A percentile compares a stretch with the other conserved stretches of the same genome.
Evolutionary conservation across 2,329 filamentous ascomycete species (phyloP).

Genomic region (Arthrinium phaeospermum): DNA sequence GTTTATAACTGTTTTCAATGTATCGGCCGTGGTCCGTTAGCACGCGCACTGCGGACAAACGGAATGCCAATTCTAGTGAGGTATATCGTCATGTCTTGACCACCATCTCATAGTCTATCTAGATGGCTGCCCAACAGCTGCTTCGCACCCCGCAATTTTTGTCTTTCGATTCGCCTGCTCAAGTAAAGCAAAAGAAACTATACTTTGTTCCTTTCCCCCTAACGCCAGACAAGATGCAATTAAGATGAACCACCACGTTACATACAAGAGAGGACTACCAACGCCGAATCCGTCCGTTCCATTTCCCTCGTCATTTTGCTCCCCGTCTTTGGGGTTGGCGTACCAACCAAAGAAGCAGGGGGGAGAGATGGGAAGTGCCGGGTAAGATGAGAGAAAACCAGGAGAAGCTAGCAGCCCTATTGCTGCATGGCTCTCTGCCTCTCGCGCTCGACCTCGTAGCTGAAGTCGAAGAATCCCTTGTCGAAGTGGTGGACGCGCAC

Average conservation of each 20-base stretch:
- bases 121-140: conserved; percentile 15
- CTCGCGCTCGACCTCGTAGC: conserved; percentile 98
- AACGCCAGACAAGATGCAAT: conserved; percentile 22
- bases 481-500: conserved; percentile 98
- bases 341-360: background rate
- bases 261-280: conserved; percentile 20
- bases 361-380: conserved; percentile 6
- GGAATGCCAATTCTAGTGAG: conserved; percentile 1
- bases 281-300: conserved; percentile 19
- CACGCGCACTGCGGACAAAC: background rate
- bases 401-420: conserved; percentile 12
- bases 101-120: conserved; percentile 15
- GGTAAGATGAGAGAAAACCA: conserved; percentile 16
- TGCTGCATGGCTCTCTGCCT: conserved; percentile 50
- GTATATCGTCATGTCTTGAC: conserved; percentile 13
- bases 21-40: background rate
- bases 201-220: conserved; percentile 20
- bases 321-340: background rate
- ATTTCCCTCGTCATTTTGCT: conserved; percentile 2
- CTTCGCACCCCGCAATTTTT: conserved; percentile 13
- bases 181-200: conserved; percentile 19
- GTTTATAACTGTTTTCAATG: background rate
- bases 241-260: conserved; percentile 16
- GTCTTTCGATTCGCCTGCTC: conserved; percentile 19
- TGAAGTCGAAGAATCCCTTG: conserved; percentile 97